A percentile compares a stretch with the other conserved stretches of the same genome.
Conservation (phyloP, 2,329 filamentous ascomycete species). For the Xylaria polymorpha region DNA sequence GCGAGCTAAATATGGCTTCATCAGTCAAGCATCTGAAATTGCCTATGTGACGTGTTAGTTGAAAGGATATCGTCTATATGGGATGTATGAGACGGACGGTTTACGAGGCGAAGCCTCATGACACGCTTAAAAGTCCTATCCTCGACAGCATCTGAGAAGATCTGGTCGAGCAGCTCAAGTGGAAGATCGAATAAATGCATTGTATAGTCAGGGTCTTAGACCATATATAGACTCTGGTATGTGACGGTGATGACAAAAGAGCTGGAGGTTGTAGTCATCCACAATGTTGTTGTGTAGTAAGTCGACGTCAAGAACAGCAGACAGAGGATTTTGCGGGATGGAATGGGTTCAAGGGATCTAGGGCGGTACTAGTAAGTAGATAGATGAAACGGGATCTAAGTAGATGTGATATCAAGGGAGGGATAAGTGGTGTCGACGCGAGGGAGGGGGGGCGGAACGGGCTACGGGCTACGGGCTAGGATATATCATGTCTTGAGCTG, state of each 20-base stretch:
- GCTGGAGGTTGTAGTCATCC: constrained; percentile 17
- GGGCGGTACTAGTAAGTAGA: constrained; percentile 8
- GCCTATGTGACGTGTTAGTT: constrained; percentile 33
- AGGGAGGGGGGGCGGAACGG: constrained; percentile 1
- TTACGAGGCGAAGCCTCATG: constrained; percentile 41
- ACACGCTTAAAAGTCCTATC: constrained; percentile 40
- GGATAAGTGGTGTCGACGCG: constrained; percentile 4
- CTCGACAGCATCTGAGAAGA: constrained; percentile 39
- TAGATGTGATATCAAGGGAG: constrained; percentile 5
- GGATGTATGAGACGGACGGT: constrained; percentile 29
- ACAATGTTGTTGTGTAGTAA: constrained; percentile 19
- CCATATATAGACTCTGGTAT: constrained; percentile 10
- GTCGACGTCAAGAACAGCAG: constrained; percentile 9
- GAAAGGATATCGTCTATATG: neutral
- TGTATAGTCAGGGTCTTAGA: neutral
- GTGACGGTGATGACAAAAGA: constrained; percentile 7
- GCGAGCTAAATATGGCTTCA: constrained; percentile 40
- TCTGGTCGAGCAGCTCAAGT: constrained; percentile 40
- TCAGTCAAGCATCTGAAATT: constrained; percentile 39
- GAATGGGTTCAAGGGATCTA: constrained; percentile 8
- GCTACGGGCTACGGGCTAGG: constrained; percentile 11
- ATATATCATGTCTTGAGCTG: constrained; percentile 31
- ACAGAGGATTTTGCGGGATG: constrained; percentile 10
- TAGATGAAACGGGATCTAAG: constrained; percentile 8
- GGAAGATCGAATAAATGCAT: constrained; percentile 40